A percentile compares a stretch with the other conserved stretches of the same genome.
phyloP scores from a whole-genome alignment of 768 basidiomycete species.

The Pisolithus tinctorius region DNA sequence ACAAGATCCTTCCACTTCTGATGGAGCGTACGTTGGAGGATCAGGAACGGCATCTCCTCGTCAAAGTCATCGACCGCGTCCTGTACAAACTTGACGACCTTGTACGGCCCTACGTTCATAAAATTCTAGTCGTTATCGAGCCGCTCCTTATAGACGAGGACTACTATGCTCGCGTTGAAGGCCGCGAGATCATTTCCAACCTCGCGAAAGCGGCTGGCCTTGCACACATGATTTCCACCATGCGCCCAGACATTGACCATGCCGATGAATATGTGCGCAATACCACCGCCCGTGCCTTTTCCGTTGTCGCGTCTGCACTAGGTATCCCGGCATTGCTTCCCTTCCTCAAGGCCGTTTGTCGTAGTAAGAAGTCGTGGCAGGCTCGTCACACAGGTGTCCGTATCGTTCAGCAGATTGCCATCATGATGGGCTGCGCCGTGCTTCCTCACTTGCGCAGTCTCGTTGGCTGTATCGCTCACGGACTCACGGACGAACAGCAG shows the following conservation, averaged over 20 bases:
- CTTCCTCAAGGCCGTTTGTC: constrained; percentile 97
- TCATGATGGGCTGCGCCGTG: constrained; percentile 99
- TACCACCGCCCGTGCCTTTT: constrained; percentile 97
- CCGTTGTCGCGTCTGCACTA: constrained; percentile 96
- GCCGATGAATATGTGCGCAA: constrained; percentile 99
- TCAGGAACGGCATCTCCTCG: constrained; percentile 94
- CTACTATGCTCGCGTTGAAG: constrained; percentile 93
- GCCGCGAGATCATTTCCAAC: constrained; percentile 98
- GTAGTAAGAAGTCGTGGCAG: constrained; percentile 99
- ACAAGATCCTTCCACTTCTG: constrained; percentile 94
- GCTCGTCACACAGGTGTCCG: constrained; percentile 99
- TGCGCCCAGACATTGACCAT: constrained; percentile 99
- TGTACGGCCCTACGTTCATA: constrained; percentile 98
- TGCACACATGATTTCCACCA: constrained; percentile 99
- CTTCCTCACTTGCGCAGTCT: constrained; percentile 94
- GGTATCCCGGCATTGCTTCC: constrained; percentile 96
- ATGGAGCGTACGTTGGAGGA: constrained; percentile 98
- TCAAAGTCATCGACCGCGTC: constrained; percentile 98
- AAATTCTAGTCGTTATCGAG: constrained; percentile 99
- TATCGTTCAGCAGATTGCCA: constrained; percentile 98
- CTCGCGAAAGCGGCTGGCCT: constrained; percentile 97
- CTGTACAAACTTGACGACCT: constrained; percentile 98
- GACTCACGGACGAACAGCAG: constrained; percentile 71
- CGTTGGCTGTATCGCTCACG: constrained; percentile 90
- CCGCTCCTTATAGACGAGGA: constrained; percentile 98